Conservation (phyloP, 2,329 filamentous ascomycete genomes). For the Aspergillus pseudoterreus region DNA sequence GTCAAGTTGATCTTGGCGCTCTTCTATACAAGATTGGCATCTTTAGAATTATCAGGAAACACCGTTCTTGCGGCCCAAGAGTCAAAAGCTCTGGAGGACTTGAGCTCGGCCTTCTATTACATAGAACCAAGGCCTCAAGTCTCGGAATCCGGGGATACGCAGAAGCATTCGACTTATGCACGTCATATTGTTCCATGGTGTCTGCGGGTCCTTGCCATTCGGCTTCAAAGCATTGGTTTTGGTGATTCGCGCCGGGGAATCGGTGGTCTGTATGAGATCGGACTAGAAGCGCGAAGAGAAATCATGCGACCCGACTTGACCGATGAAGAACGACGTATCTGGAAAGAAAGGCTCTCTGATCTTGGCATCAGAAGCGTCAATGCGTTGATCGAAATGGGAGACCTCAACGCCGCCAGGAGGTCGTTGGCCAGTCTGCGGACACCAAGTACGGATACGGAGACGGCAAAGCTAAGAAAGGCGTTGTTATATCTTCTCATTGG, state of each 20-base stretch:
- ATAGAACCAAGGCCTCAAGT: conserved; percentile 27
- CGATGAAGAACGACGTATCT: conserved; percentile 58
- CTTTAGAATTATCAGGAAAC: conserved; percentile 73
- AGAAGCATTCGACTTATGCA: conserved; percentile 62
- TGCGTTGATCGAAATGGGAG: conserved; percentile 64
- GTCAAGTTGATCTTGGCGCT: conserved; percentile 67
- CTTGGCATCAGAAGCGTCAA: conserved; percentile 64
- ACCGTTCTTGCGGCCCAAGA: conserved; percentile 65
- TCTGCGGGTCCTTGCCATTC: conserved; percentile 75
- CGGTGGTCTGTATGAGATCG: conserved; percentile 87
- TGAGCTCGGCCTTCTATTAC: conserved; percentile 55
- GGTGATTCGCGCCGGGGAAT: conserved; percentile 79
- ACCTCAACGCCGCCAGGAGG: conserved; percentile 71
- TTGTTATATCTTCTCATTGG: conserved; percentile 77
- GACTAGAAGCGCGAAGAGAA: conserved; percentile 66
- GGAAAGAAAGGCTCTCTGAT: conserved; percentile 70
- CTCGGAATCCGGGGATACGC: conserved; percentile 54
- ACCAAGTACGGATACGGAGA: conserved; percentile 25
- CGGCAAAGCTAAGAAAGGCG: conserved; percentile 43
- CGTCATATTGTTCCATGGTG: conserved; percentile 79
- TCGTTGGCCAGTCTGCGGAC: conserved; percentile 62
- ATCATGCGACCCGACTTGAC: conserved; percentile 51
- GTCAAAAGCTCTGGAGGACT: conserved; percentile 59
- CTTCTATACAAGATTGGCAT: conserved; percentile 76
- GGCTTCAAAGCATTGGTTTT: conserved; percentile 81